These are phyloP conservation scores for Globisporangium cystogenes DNA, from an alignment of 352 stramenopile genomes.

Conservation along the genomic window DNA sequence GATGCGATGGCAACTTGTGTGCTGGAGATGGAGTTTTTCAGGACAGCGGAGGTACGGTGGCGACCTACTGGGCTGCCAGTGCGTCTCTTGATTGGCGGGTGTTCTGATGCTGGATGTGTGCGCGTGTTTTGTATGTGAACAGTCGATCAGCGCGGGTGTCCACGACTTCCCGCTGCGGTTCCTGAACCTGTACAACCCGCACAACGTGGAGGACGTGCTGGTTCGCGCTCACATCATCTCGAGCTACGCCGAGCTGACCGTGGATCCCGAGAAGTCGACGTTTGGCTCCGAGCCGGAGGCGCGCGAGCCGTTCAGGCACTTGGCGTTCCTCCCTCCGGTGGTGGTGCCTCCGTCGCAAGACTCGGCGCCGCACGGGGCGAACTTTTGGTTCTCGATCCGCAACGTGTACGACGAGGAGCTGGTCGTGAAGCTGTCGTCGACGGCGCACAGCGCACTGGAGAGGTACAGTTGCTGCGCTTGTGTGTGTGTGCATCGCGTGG, in stretches of 20 bases:
- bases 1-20: conserved; percentile 35
- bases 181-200: conserved; percentile 75
- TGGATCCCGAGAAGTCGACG: conserved; percentile 71
- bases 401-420: conserved; percentile 88
- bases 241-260: conserved; percentile 73
- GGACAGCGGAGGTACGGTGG: conserved; percentile 45
- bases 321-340: conserved; percentile 70
- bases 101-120: neutral
- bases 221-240: conserved; percentile 76
- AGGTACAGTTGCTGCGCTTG: conserved; percentile 24
- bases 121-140: conserved; percentile 8
- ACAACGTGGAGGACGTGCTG: conserved; percentile 63
- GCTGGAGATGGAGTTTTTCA: conserved; percentile 66
- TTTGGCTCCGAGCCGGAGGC: conserved; percentile 19
- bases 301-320: conserved; percentile 21
- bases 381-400: conserved; percentile 80
- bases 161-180: conserved; percentile 62
- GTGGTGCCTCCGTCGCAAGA: conserved; percentile 62
- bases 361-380: conserved; percentile 40
- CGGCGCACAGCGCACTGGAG: conserved; percentile 32
- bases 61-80: neutral
- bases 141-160: conserved; percentile 43
- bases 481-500: neutral
- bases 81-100: neutral
- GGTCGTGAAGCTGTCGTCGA: conserved; percentile 50